A percentile compares a stretch with the other conserved stretches of the same genome.
Evolutionary conservation across 768 basidiomycete genomes (phyloP).

Genomic region (Holtermanniella nyarrowii): DNA sequence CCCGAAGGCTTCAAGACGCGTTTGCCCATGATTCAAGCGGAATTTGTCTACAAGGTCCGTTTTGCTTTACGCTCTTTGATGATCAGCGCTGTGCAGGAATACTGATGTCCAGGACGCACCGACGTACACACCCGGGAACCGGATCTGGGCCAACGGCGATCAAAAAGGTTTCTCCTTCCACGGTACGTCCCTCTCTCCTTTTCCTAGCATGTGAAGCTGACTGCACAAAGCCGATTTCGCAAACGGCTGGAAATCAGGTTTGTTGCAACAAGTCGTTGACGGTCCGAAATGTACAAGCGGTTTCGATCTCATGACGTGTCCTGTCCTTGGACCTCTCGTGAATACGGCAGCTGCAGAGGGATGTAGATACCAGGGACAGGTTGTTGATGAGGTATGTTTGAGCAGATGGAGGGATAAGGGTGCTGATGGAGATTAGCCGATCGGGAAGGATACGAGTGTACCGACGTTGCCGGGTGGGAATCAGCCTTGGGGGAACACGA

Average conservation of each 20-base stretch:
- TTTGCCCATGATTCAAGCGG: constrained; percentile 16
- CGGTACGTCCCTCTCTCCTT: constrained; percentile 9
- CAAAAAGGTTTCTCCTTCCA: constrained; percentile 21
- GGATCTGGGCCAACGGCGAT: constrained; percentile 23
- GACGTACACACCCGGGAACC: constrained; percentile 8
- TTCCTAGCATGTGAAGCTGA: not conserved
- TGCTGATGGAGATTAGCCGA: constrained; percentile 1
- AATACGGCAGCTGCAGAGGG: constrained; percentile 2
- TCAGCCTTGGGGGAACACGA: constrained; percentile 17
- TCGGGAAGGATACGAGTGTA: constrained; percentile 9
- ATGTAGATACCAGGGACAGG: constrained; percentile 11
- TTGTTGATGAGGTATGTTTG: constrained; percentile 24
- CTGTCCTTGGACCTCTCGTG: constrained; percentile 6
- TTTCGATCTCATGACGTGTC: constrained; percentile 16
- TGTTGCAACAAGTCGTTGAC: constrained; percentile 14
- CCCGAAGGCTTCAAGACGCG: constrained; percentile 2
- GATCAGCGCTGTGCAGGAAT: not conserved
- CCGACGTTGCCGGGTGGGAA: constrained; percentile 25
- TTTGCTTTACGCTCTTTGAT: not conserved
- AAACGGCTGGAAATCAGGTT: constrained; percentile 22
- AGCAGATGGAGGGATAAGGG: not conserved
- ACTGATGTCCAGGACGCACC: constrained; percentile 12
- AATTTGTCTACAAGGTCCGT: constrained; percentile 20
- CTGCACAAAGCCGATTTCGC: constrained; percentile 17
- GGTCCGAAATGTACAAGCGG: constrained; percentile 17